Evolutionary conservation across 2,329 filamentous ascomycete genomes (phyloP), one percentile per base, ranked within the genome.

Genomic region (Seiridium cupressi): DNA sequence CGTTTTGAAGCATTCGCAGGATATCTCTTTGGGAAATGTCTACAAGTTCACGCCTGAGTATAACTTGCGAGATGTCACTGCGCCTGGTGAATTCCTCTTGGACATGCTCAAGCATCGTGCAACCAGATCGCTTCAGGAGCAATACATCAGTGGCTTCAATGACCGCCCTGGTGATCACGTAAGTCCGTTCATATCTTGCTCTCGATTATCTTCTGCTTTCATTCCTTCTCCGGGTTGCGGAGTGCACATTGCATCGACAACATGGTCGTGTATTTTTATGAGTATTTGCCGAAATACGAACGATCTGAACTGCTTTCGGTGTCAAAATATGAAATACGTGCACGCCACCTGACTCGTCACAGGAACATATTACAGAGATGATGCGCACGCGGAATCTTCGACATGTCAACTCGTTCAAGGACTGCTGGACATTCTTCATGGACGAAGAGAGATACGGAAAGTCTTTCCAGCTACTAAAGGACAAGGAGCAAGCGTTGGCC

Each of bases 31-130:
- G 32, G 77, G 75, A 0, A 69, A 70, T n/a, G 66, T 75, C 13
- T 75, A 62, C 64, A 76, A 75, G n/a, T 49, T 80, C 2, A 64
- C 76, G 0, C 77, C 79, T 0, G 81, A 82, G 53, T 75, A 72
- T 71, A 81, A 82, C 59, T 58, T 82, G 1, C 69, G 65, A 6
- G 77, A 82, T 32, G 66, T 81, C 2, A 64, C 75, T 3, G 64
- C 69, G 1, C 67, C 73, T 0, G 67, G 65, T 0, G 69, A 79
- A n/a, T 70, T 64, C 32, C 59, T 81, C 3, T 67, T 81, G 1
- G 66, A 74, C 10, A 63, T 77, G 5, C 61, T 82, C 3, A 72
- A 75, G 32, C 65, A 77, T 42, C 72, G 78, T 5, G 73, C 74
- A 42, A 76, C 72, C 0, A 72, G 58, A 0, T 60, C 70, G 0